Evolutionary conservation across 2,329 filamentous ascomycete species (phyloP), one percentile per base, ranked within the genome.

Genomic region (Alternaria rosae): DNA sequence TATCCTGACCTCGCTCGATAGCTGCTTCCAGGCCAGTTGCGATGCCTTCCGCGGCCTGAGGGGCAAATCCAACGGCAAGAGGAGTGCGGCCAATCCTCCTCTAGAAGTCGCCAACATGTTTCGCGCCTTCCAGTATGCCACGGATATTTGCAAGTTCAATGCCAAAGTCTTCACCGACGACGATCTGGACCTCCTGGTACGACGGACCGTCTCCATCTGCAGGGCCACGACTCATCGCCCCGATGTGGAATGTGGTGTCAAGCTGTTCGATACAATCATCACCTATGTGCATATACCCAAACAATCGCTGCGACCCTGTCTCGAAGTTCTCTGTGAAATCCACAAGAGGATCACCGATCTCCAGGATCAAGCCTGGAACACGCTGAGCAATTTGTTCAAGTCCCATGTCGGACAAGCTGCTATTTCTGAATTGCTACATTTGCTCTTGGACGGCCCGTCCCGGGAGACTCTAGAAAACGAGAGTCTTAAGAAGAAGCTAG

Each of bases 71-170:
- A 66, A 56, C 61, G 70, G 68, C 50, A 76, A 76, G 57, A 74
- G 70, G 35, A 70, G 59, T 20, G 59, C 60, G 15, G 66, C 68
- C 17, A 65, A 66, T 8, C 67, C 69, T 6, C 48, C 68, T 15
- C 68, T 65, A 42, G 77, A 80, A 51, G 67, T 71, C 9, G 69
- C 72, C 21, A 74, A 75, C 41, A 60, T 93, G 55, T 81, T 85
- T 3, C 85, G 86, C 50, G 79, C 93, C 3, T 92, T 93, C 71
- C 78, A 82, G 12, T 91, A 89, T 67, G 83, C 91, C 56, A 85
- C 86, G 59, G 88, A 91, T 64, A 84, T 92, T 56, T 88, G 92
- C 80, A 92, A 92, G 74, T 93, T 92, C 82, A 92, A 90, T 74
- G 91, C 89, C 76, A 90, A 89, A 67, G 85, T 88, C 30, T 88